These are phyloP conservation scores for Rhodotorula glutinis DNA, from an alignment of 1,284 basidiomycete genomes.

Conservation along the genomic window DNA sequence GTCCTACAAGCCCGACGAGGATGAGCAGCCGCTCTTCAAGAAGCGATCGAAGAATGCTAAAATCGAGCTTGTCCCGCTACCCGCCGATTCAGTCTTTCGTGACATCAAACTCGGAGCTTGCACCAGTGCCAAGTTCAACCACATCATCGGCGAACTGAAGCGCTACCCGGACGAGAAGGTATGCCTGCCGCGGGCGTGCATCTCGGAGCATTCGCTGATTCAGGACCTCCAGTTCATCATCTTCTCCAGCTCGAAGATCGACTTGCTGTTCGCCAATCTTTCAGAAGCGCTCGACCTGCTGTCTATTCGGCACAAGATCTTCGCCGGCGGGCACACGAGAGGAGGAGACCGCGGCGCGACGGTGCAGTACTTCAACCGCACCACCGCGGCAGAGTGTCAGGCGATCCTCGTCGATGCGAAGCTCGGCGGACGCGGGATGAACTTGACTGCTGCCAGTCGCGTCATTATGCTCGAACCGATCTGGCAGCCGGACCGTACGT, in stretches of 20 bases:
- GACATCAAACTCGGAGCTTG: slow-evolving; percentile 23
- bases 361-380: slow-evolving; percentile 31
- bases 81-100: slow-evolving; percentile 17
- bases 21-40: slow-evolving; percentile 23
- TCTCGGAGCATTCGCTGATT: too few relatives aligned
- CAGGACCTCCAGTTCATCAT: slow-evolving; percentile 30
- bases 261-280: slow-evolving; percentile 34
- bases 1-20: slow-evolving; percentile 1
- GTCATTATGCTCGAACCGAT: slow-evolving; percentile 36
- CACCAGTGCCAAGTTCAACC: slow-evolving; percentile 34
- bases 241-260: slow-evolving; percentile 26
- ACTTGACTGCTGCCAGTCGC: slow-evolving; percentile 23
- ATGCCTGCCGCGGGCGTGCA: not conserved
- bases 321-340: slow-evolving; percentile 21
- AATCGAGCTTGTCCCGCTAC: slow-evolving; percentile 15
- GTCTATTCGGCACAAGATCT: slow-evolving; percentile 32
- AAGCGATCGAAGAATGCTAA: slow-evolving; percentile 24
- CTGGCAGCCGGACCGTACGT: slow-evolving; percentile 22
- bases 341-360: slow-evolving; percentile 28
- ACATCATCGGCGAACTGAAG: slow-evolving; percentile 27
- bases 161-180: slow-evolving; percentile 32
- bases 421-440: slow-evolving; percentile 34
- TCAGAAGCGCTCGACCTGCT: slow-evolving; percentile 38
- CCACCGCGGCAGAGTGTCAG: slow-evolving; percentile 20
- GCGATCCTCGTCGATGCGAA: slow-evolving; percentile 37